Evolutionary conservation across 352 stramenopile species (phyloP), one percentile per base, ranked within the genome.

Genomic region (Phytopythium boreale): DNA sequence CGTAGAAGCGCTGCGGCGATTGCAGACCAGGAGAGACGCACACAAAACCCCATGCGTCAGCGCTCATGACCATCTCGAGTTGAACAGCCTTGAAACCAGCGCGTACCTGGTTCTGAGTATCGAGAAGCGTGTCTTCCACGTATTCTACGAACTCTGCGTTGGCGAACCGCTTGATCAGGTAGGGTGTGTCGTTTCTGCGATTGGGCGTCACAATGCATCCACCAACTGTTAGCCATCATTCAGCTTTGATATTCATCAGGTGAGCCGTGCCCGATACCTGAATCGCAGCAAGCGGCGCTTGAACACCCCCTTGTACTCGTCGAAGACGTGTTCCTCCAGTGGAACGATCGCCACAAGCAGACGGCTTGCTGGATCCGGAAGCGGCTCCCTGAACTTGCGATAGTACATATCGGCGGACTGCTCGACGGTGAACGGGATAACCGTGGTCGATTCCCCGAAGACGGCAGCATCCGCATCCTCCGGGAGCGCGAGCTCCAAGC

Each of bases 101-200:
- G 55, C 82, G 37, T 77, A 93, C 84, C 31, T 76, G 68, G 63
- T 92, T 94, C 14, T 76, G 70, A 57, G 82, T 83, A 72, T 94
- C 86, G 15, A 91, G 66, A 17, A 94, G 68, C 27, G 83, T 89
- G 58, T 92, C 77, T 62, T 94, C 86, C 55, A 91, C 63, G 56
- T 90, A 92, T 49, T 92, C 83, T 29, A 94, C 69, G 36, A 79
- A 92, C 15, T 92, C 86, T 41, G 68, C 73, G 56, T 69, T 88
- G 7, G 72, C 84, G 64, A 94, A 94, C 17, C 84, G 80, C 62
- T 90, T 91, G 70, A 94, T 90, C 46, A 92, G 62, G 53, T 83
- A 89, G 37, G 86, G 84, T 34, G 74, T 77, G 26, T 84, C 85
- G 60, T 94, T 94, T 10, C 81, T 90, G 39, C 47, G 60, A 11